These are phyloP conservation scores for Mycosarcoma mackinlayi DNA, from an alignment of 1,284 basidiomycete genomes.

Conservation along the genomic window DNA sequence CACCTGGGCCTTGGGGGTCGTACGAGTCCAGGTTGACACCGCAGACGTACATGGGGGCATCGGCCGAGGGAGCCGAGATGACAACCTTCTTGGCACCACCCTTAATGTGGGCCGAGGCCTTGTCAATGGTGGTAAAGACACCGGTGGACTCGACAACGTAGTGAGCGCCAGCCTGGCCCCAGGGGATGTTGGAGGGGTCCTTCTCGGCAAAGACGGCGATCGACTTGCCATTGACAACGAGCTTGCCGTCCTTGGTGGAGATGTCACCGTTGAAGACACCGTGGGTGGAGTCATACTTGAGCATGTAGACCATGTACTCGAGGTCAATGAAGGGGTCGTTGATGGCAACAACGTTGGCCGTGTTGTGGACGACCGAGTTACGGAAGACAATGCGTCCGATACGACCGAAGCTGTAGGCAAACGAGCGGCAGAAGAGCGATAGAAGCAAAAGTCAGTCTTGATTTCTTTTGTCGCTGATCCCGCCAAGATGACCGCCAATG, in stretches of 20 bases:
- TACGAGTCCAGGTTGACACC: conserved; percentile 98
- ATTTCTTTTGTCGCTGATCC: too few relatives aligned
- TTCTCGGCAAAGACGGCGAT: conserved; percentile 84
- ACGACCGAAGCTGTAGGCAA: conserved; percentile 62
- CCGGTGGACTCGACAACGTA: conserved; percentile 99
- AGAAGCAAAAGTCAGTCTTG: conserved; percentile 5
- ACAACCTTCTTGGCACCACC: conserved; percentile 99
- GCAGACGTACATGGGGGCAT: conserved; percentile 86
- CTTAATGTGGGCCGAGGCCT: conserved; percentile 93
- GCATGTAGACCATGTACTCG: conserved; percentile 81
- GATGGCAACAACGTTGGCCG: conserved; percentile 63
- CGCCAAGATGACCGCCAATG: too few relatives aligned
- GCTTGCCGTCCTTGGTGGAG: conserved; percentile 86
- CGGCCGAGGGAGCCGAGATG: conserved; percentile 98
- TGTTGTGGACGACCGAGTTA: conserved; percentile 72
- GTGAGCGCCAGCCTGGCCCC: conserved; percentile 83
- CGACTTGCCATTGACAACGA: conserved; percentile 83
- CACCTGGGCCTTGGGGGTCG: conserved; percentile 85
- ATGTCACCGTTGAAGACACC: conserved; percentile 91
- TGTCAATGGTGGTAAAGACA: conserved; percentile 94
- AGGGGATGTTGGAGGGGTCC: conserved; percentile 87
- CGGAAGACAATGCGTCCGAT: conserved; percentile 83
- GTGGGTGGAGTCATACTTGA: conserved; percentile 98
- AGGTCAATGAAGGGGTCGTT: conserved; percentile 89
- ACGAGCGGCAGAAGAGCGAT: background rate